Conservation (phyloP, 169 alveolate species). For the Plasmodium gonderi region DNA sequence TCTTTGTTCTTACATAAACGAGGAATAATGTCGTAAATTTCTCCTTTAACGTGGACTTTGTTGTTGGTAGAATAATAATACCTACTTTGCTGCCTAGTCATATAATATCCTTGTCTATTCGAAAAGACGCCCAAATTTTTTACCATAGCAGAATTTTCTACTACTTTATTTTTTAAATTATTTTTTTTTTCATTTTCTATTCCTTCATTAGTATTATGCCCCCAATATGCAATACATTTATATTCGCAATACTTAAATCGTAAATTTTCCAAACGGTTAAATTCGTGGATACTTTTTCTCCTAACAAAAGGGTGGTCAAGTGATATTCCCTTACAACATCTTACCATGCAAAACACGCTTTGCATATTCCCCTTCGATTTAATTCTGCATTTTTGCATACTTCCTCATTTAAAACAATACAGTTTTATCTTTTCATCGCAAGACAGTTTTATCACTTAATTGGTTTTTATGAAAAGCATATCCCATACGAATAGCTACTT, state of each 20-base stretch:
- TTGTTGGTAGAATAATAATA: background rate
- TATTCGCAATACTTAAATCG: background rate
- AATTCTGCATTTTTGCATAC: background rate
- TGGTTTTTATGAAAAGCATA: background rate
- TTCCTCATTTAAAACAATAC: background rate
- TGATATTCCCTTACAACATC: background rate
- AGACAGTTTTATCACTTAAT: background rate
- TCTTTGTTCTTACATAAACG: slow-evolving; percentile 32
- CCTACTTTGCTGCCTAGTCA: background rate
- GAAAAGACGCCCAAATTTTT: background rate
- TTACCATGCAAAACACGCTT: background rate
- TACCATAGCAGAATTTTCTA: background rate
- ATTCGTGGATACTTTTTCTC: background rate
- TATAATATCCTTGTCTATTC: too few relatives aligned
- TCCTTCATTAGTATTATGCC: background rate
- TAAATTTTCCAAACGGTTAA: background rate
- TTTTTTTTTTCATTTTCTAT: background rate
- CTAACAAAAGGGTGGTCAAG: background rate
- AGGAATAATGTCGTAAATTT: slow-evolving; percentile 27
- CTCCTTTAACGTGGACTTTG: slow-evolving; percentile 40
- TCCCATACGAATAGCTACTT: background rate
- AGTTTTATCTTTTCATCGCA: background rate
- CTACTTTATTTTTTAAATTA: background rate
- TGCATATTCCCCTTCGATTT: background rate
- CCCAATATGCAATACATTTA: background rate